Evolutionary conservation across 805 yeast species (phyloP).

Genomic region (Ogataea ganodermae): DNA sequence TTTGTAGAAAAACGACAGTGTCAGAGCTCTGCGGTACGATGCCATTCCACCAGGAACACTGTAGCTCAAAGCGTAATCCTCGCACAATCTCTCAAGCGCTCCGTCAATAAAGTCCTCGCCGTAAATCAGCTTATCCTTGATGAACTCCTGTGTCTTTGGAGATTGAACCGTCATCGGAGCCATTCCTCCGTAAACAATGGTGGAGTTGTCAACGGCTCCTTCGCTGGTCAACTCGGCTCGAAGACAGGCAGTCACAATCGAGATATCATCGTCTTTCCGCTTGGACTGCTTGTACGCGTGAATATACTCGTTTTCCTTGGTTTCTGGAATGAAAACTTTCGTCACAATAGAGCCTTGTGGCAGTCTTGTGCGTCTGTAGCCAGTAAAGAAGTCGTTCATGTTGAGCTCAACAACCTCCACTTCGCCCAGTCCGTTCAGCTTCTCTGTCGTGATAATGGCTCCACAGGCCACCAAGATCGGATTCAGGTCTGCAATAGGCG

Average conservation of each 20-base stretch:
- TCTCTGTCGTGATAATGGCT: slow-evolving; percentile 40
- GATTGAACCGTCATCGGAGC: slow-evolving; percentile 48
- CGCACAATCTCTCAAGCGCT: slow-evolving; percentile 29
- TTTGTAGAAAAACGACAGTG: slow-evolving; percentile 47
- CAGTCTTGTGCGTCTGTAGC: slow-evolving; percentile 43
- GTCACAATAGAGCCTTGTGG: slow-evolving; percentile 40
- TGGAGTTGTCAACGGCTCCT: slow-evolving; percentile 32
- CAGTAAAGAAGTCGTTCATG: slow-evolving; percentile 45
- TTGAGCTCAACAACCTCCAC: slow-evolving; percentile 27
- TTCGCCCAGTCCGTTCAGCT: slow-evolving; percentile 30
- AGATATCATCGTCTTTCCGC: slow-evolving; percentile 52
- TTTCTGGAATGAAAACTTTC: slow-evolving; percentile 43
- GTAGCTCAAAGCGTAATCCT: slow-evolving; percentile 42
- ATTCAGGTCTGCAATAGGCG: slow-evolving; percentile 51
- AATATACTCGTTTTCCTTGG: slow-evolving; percentile 38
- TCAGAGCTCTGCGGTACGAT: slow-evolving; percentile 44
- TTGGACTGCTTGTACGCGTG: slow-evolving; percentile 47
- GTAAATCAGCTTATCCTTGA: slow-evolving; percentile 29
- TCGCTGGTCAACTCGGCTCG: slow-evolving; percentile 28
- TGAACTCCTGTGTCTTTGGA: slow-evolving; percentile 33
- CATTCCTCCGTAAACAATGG: slow-evolving; percentile 49
- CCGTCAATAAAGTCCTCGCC: slow-evolving; percentile 32
- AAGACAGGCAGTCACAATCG: slow-evolving; percentile 48
- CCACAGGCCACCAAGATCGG: slow-evolving; percentile 46
- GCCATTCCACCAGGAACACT: slow-evolving; percentile 55